Conservation (phyloP, 768 basidiomycete species). For the Trametes villosa region DNA sequence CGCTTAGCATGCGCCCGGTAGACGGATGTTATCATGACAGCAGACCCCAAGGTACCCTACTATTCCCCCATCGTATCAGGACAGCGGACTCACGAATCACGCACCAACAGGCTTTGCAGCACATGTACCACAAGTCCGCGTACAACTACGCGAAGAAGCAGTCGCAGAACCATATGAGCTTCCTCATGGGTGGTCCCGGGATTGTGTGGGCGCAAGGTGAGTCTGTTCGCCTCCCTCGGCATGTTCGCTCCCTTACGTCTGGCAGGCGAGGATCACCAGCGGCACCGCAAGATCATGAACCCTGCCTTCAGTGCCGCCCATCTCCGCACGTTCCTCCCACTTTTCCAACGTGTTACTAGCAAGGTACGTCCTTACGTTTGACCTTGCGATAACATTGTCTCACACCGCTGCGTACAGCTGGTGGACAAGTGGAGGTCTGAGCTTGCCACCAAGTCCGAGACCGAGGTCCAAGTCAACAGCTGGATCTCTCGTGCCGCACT, state of each 20-base stretch:
- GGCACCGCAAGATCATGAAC: constrained; percentile 28
- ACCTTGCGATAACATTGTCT: not conserved
- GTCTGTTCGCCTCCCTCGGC: not conserved
- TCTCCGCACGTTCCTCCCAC: constrained; percentile 24
- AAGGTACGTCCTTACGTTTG: constrained; percentile 18
- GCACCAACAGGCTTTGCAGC: constrained; percentile 33
- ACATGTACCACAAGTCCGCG: constrained; percentile 31
- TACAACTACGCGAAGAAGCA: constrained; percentile 28
- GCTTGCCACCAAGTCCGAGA: not conserved
- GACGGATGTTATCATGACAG: constrained; percentile 15
- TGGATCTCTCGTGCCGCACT: constrained; percentile 28
- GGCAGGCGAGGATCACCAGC: constrained; percentile 22
- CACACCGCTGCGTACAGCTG: constrained; percentile 5
- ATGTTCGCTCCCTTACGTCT: too few relatives aligned
- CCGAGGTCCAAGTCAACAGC: not conserved
- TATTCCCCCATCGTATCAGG: not conserved
- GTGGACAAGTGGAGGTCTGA: constrained; percentile 28
- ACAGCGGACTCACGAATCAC: not conserved
- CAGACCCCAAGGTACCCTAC: constrained; percentile 15
- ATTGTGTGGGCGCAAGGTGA: constrained; percentile 4
- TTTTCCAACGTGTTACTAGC: constrained; percentile 20
- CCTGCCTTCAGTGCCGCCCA: constrained; percentile 25
- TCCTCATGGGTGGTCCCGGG: constrained; percentile 2
- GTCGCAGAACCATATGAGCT: constrained; percentile 5
- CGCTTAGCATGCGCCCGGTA: too few relatives aligned